Percentiles rank a stretch among this genome's conserved stretches.
Conservation (phyloP, 139 green algal species). For the Yamagishiella unicocca region DNA sequence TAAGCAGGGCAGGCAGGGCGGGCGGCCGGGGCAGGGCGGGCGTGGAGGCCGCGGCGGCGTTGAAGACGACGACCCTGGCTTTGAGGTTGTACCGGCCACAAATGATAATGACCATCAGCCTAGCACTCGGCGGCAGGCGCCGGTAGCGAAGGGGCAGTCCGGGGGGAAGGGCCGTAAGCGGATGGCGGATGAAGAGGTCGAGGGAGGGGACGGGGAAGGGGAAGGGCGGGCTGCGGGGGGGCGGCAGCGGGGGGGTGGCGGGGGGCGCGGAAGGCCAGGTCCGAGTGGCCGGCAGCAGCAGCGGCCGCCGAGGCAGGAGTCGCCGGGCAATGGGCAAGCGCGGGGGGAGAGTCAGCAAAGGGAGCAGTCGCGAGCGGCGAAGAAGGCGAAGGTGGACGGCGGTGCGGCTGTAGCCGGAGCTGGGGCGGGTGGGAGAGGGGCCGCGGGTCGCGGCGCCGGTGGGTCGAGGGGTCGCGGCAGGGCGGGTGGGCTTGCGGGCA, state of each 20-base stretch:
- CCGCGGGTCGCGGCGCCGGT: not conserved
- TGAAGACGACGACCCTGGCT: conserved; percentile 3
- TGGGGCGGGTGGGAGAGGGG: not conserved
- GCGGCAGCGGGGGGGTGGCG: not conserved
- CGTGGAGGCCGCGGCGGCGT: not conserved
- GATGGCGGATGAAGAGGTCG: not conserved
- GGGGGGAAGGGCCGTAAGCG: not conserved
- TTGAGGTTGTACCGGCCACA: conserved; percentile 32
- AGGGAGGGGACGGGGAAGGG: not conserved
- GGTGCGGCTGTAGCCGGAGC: not conserved
- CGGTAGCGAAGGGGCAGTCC: not conserved
- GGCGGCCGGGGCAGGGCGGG: not conserved
- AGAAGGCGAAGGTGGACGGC: conserved; percentile 1
- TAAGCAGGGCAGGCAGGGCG: not conserved
- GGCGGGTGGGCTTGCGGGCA: not conserved
- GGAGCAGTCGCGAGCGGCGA: not conserved
- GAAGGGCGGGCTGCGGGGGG: not conserved
- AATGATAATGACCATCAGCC: not conserved
- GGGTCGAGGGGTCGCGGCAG: not conserved
- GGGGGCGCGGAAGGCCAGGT: not conserved
- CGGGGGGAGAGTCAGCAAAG: not conserved
- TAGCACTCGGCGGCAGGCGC: not conserved
- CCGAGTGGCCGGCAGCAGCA: not conserved
- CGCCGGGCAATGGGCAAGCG: not conserved
- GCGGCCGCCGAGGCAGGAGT: not conserved